A percentile compares a stretch with the other conserved stretches of the same genome.
Evolutionary conservation across 768 basidiomycete genomes (phyloP).

Genomic region (Lactarius deliciosus): DNA sequence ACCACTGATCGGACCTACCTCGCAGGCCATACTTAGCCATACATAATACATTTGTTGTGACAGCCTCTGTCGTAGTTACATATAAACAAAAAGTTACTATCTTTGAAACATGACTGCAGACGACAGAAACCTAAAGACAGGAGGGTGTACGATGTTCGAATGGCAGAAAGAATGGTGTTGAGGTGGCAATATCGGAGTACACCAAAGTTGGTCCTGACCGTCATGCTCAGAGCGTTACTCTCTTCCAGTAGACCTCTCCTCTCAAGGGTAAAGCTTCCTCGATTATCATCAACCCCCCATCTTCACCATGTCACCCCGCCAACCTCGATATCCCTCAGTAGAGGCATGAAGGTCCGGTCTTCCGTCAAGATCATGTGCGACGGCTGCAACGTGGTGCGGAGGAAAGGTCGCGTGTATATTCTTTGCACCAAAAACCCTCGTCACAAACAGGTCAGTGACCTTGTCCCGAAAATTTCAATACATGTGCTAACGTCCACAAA

Average conservation of each 20-base stretch:
- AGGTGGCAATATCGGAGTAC: neutral
- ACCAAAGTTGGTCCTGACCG: slow-evolving; percentile 9
- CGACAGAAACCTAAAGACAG: too few species aligned
- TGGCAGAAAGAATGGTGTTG: neutral
- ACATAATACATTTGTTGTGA: too few species aligned
- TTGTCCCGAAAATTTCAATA: slow-evolving; percentile 29
- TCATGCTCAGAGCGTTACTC: slow-evolving; percentile 67
- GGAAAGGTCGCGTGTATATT: slow-evolving; percentile 91
- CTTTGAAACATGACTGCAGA: too few species aligned
- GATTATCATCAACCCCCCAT: slow-evolving; percentile 29
- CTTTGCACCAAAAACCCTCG: slow-evolving; percentile 94
- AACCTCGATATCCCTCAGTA: slow-evolving; percentile 37
- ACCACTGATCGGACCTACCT: too few species aligned
- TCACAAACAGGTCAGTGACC: slow-evolving; percentile 80
- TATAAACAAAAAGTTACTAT: too few species aligned
- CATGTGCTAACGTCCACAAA: slow-evolving; percentile 35
- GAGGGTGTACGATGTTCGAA: neutral
- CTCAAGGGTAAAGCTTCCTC: slow-evolving; percentile 45
- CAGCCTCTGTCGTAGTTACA: too few species aligned
- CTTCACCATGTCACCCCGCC: slow-evolving; percentile 37
- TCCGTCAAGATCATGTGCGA: slow-evolving; percentile 95
- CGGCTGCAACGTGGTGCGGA: slow-evolving; percentile 82
- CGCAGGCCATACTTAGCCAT: too few species aligned
- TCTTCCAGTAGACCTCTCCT: slow-evolving; percentile 62
- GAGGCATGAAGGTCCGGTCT: slow-evolving; percentile 96